Percentiles rank a stretch among this genome's conserved stretches.
Conservation (phyloP, 768 basidiomycete genomes). For the Amanita jacksonii region DNA sequence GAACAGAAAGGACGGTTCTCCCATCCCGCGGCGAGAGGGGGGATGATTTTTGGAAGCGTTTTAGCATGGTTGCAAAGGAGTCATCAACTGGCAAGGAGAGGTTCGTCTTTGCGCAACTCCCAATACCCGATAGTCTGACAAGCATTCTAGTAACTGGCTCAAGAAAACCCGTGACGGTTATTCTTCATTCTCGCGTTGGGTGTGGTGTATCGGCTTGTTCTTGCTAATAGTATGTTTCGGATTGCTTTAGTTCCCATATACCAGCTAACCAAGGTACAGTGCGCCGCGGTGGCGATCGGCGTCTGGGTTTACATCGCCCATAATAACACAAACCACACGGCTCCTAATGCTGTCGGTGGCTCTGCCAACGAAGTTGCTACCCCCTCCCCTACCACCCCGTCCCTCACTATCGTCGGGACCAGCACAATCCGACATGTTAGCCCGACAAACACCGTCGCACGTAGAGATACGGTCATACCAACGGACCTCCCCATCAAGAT, state of each 20-base stretch:
- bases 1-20: constrained; percentile 55
- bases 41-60: constrained; percentile 82
- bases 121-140: neutral
- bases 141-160: constrained; percentile 49
- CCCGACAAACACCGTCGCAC: constrained; percentile 52
- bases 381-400: constrained; percentile 11
- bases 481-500: neutral
- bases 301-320: constrained; percentile 53
- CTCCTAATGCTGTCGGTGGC: constrained; percentile 59
- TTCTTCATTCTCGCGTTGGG: constrained; percentile 50
- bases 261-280: constrained; percentile 18
- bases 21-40: constrained; percentile 64
- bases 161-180: constrained; percentile 47
- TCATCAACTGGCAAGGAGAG: constrained; percentile 32
- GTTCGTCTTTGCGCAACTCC: constrained; percentile 26
- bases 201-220: constrained; percentile 58
- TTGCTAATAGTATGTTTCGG: constrained; percentile 39
- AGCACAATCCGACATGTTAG: constrained; percentile 33
- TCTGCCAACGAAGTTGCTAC: constrained; percentile 35
- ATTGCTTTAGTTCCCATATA: neutral
- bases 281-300: constrained; percentile 46
- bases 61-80: constrained; percentile 74
- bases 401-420: constrained; percentile 14
- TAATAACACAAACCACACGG: constrained; percentile 35
- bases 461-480: constrained; percentile 13